Percentiles rank a stretch among this genome's conserved stretches.
Evolutionary conservation across 768 basidiomycete genomes (phyloP).

Genomic region (Pulveroboletus sp.): DNA sequence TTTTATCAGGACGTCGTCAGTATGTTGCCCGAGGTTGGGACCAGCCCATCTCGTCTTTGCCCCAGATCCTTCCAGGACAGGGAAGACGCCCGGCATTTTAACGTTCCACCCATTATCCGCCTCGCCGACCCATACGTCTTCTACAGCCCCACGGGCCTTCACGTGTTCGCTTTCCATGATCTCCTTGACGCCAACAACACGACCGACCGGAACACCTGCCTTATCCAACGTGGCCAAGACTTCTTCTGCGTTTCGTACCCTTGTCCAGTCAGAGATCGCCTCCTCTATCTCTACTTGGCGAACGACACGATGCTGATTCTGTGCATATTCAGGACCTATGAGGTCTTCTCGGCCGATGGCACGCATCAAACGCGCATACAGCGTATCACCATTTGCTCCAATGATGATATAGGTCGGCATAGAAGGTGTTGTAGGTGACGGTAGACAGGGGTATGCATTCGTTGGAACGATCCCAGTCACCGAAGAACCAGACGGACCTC

Average conservation of each 20-base stretch:
- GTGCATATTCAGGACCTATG: conserved; percentile 45
- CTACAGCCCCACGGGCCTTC: conserved; percentile 49
- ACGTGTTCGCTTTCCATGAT: conserved; percentile 56
- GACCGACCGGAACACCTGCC: conserved; percentile 59
- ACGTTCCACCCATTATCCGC: conserved; percentile 49
- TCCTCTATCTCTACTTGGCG: conserved; percentile 50
- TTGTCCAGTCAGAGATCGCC: conserved; percentile 61
- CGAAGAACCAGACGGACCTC: conserved; percentile 70
- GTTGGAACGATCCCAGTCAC: conserved; percentile 74
- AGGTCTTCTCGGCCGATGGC: conserved; percentile 57
- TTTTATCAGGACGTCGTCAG: conserved; percentile 42
- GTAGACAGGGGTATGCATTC: conserved; percentile 66
- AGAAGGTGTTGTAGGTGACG: conserved; percentile 36
- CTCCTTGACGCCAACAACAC: conserved; percentile 59
- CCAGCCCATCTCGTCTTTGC: conserved; percentile 63
- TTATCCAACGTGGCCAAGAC: conserved; percentile 45
- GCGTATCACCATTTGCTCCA: conserved; percentile 66
- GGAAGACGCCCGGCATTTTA: conserved; percentile 65
- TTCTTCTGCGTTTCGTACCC: conserved; percentile 44
- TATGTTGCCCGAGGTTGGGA: conserved; percentile 60
- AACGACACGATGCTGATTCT: conserved; percentile 39
- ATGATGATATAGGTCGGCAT: conserved; percentile 59
- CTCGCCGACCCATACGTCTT: conserved; percentile 51
- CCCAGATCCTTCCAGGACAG: conserved; percentile 55
- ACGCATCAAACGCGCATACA: conserved; percentile 64